Base-by-base conservation (phyloP, 495 filamentous ascomycete species). In the Tetracladium setigerum region DNA sequence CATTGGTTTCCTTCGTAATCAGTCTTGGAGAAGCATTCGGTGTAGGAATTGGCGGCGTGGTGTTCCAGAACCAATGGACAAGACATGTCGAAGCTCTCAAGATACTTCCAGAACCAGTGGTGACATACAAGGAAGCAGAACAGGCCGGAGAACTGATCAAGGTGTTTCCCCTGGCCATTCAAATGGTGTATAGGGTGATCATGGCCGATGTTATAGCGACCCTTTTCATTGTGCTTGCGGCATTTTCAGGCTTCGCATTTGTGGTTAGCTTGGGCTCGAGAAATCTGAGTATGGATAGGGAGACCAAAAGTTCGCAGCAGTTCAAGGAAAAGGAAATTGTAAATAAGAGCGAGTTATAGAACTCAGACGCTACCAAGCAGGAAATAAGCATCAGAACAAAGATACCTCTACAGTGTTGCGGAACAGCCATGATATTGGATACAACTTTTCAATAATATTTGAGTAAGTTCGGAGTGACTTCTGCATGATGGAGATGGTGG, bases 31-130 rank as follows among this genome's bases (percentile, higher is more conserved):
- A 48, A 41, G 36, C 46, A 5, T 48, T 48, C 18, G 46, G 46
- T 16, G 46, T 48, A 32, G 46, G 46, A 17, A 48, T 48, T 17
- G 46, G 46, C 11, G 46, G 46, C 6, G 35, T n/a, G 12, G 13
- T 48, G 36, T 41, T 48, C 24, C 46, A 48, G 19, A 48, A 48
- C 46, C 18, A 34, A 19, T 48, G 46, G 46, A 41, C 5, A 5
- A 31, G 16, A 13, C 16, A 34, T 32, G n/a, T 48, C 4, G 5
- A n/a, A 3, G 1, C 2, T 3, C 14, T 10, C 1, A 33, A 30
- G 5, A 3, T 41, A 18, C n/a, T 27, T 13, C n/a, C 36, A 22
- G 11, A 40, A 22, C 41, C 30, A 11, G 15, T 48, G 2, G 14
- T 48, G 7, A 17, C 36, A 3, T 40, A 41, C 15, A 12, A 34